A percentile compares a stretch with the other conserved stretches of the same genome.
Conservation (phyloP, 495 filamentous ascomycete genomes). For the Penicillium dipodomyicola region DNA sequence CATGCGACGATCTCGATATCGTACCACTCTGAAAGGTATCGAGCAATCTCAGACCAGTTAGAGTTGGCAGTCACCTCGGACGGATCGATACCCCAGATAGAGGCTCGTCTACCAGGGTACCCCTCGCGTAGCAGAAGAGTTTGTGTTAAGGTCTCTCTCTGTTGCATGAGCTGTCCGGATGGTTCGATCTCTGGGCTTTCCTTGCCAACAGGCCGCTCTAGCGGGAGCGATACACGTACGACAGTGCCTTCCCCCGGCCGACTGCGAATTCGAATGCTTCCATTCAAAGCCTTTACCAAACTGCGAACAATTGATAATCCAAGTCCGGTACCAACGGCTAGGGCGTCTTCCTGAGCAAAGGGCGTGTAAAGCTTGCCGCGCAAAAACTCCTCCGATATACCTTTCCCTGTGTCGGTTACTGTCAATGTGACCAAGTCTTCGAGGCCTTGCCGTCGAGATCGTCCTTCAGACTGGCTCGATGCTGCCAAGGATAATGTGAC, state of each 20-base stretch:
- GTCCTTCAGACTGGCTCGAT: conserved; percentile 34
- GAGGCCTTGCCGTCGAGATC: conserved; percentile 32
- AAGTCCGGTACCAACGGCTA: conserved; percentile 54
- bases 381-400: conserved; percentile 72
- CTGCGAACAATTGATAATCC: conserved; percentile 55
- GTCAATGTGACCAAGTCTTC: conserved; percentile 49
- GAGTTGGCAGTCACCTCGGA: conserved; percentile 9
- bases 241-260: conserved; percentile 49
- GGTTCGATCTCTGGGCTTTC: conserved; percentile 25
- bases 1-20: conserved; percentile 41
- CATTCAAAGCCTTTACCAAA: conserved; percentile 52
- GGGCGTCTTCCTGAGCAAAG: conserved; percentile 70
- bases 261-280: conserved; percentile 52
- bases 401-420: conserved; percentile 66
- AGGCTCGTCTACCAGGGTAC: conserved; percentile 25
- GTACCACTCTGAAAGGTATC: conserved; percentile 47
- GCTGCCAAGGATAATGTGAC: conserved; percentile 61
- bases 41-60: conserved; percentile 27
- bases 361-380: conserved; percentile 68
- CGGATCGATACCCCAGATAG: conserved; percentile 32
- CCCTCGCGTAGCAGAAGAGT: conserved; percentile 31
- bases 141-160: conserved; percentile 27
- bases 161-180: conserved; percentile 15
- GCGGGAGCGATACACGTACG: conserved; percentile 48
- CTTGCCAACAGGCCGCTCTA: conserved; percentile 36